phyloP scores from a whole-genome alignment of 768 basidiomycete species.

The Pisolithus orientalis region DNA sequence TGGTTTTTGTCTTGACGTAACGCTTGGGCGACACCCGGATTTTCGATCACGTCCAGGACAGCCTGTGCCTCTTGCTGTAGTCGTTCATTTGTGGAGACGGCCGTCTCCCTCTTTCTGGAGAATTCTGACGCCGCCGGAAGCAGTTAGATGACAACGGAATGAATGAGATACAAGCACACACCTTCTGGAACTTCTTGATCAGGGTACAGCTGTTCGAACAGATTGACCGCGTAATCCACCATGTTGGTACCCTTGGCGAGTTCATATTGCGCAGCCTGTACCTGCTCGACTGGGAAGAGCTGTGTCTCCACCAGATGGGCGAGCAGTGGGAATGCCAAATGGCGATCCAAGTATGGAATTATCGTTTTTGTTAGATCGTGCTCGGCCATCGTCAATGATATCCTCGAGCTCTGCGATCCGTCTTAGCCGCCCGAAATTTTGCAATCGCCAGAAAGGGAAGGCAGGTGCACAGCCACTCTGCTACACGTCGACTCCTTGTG shows the following conservation, averaged over 20 bases:
- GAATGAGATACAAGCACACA: conserved; percentile 26
- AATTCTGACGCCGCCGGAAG: conserved; percentile 53
- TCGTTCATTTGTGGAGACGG: conserved; percentile 76
- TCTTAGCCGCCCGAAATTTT: conserved; percentile 9
- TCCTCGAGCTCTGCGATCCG: background rate
- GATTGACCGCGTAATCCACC: conserved; percentile 85
- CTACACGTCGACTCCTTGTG: conserved; percentile 3
- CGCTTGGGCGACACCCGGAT: conserved; percentile 91
- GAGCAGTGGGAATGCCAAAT: conserved; percentile 89
- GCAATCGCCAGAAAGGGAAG: conserved; percentile 3
- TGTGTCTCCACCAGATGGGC: conserved; percentile 75
- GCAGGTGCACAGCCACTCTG: conserved; percentile 18
- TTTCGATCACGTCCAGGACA: conserved; percentile 93
- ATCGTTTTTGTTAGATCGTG: conserved; percentile 88
- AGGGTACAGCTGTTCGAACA: conserved; percentile 76
- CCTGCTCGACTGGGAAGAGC: conserved; percentile 71
- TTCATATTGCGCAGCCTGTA: conserved; percentile 92
- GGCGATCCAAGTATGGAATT: conserved; percentile 89
- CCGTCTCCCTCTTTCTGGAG: conserved; percentile 71
- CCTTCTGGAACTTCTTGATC: conserved; percentile 65
- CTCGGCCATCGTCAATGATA: conserved; percentile 59
- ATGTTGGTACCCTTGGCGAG: conserved; percentile 97
- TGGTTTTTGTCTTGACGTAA: conserved; percentile 96
- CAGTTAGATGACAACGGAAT: background rate
- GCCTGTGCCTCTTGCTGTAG: conserved; percentile 88